Conservation (phyloP, 345 rosid species). For the Populus pruinosa region DNA sequence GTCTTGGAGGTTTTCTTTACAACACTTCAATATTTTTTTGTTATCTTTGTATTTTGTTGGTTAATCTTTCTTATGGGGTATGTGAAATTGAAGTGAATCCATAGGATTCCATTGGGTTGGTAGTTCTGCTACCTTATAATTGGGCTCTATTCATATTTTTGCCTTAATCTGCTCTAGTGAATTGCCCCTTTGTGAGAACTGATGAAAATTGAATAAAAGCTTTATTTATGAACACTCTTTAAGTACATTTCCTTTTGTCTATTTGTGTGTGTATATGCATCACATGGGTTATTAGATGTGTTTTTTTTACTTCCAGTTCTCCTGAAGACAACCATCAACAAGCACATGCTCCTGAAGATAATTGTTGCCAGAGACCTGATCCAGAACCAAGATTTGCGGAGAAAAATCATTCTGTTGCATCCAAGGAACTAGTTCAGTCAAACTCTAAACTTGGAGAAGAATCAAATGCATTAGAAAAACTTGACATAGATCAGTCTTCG, state of each 20-base stretch:
- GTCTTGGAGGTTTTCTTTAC: background rate
- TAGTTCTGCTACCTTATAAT: background rate
- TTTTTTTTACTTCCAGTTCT: conserved; percentile 45
- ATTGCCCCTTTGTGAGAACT: background rate
- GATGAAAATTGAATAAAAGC: background rate
- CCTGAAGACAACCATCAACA: conserved; percentile 55
- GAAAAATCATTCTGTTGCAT: conserved; percentile 32
- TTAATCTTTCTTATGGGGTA: background rate
- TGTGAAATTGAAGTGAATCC: background rate
- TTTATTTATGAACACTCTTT: background rate
- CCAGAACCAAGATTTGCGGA: conserved; percentile 40
- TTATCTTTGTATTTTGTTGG: background rate
- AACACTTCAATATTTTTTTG: background rate
- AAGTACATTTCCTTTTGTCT: background rate
- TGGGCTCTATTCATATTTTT: background rate
- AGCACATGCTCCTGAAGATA: conserved; percentile 45
- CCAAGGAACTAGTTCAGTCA: conserved; percentile 36
- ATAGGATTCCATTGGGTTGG: background rate
- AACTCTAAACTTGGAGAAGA: conserved; percentile 39
- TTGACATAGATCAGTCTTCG: conserved; percentile 49
- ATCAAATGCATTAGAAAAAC: conserved; percentile 36
- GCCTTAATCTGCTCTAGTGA: background rate
- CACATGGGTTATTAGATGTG: background rate
- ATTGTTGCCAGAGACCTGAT: conserved; percentile 39
- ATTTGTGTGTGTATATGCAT: background rate